These are phyloP conservation scores for Mucor racemosus DNA, from an alignment of 371 early-diverging fungal species.

Conservation along the genomic window DNA sequence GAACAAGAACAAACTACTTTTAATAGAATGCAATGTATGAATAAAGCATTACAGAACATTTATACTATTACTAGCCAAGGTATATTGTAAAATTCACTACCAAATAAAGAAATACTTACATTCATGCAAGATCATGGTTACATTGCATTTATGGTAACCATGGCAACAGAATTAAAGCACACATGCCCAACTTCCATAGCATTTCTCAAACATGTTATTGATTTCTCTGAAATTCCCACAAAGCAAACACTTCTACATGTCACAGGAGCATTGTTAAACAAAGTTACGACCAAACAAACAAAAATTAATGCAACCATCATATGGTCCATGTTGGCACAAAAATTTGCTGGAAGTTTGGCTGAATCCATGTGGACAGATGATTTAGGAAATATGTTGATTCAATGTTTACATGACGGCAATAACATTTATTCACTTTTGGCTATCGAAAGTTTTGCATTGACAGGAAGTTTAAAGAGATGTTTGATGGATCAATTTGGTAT, in stretches of 20 bases:
- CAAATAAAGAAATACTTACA: neutral
- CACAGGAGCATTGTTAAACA: slow-evolving; percentile 54
- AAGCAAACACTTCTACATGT: slow-evolving; percentile 25
- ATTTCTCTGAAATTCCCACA: slow-evolving; percentile 51
- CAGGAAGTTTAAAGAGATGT: slow-evolving; percentile 20
- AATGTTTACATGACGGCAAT: slow-evolving; percentile 23
- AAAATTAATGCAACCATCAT: slow-evolving; percentile 51
- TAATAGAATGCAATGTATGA: slow-evolving; percentile 10
- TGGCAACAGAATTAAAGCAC: slow-evolving; percentile 28
- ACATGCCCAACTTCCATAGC: slow-evolving; percentile 56
- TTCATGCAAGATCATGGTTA: slow-evolving; percentile 34
- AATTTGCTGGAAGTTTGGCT: slow-evolving; percentile 46
- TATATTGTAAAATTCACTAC: neutral
- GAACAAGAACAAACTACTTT: neutral
- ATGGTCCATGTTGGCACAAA: slow-evolving; percentile 45
- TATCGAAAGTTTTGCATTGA: slow-evolving; percentile 49
- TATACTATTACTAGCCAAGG: slow-evolving; percentile 23
- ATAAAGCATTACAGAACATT: slow-evolving; percentile 22
- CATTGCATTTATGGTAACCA: slow-evolving; percentile 38
- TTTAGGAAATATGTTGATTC: slow-evolving; percentile 34
- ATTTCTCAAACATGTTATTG: slow-evolving; percentile 59
- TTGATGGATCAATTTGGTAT: neutral
- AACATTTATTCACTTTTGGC: slow-evolving; percentile 40
- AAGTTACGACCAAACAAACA: slow-evolving; percentile 41
- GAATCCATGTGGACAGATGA: slow-evolving; percentile 40